Percentiles rank a stretch among this genome's conserved stretches.
Evolutionary conservation across 305 asterid species (phyloP).

Genomic region (Ajuga reptans): DNA sequence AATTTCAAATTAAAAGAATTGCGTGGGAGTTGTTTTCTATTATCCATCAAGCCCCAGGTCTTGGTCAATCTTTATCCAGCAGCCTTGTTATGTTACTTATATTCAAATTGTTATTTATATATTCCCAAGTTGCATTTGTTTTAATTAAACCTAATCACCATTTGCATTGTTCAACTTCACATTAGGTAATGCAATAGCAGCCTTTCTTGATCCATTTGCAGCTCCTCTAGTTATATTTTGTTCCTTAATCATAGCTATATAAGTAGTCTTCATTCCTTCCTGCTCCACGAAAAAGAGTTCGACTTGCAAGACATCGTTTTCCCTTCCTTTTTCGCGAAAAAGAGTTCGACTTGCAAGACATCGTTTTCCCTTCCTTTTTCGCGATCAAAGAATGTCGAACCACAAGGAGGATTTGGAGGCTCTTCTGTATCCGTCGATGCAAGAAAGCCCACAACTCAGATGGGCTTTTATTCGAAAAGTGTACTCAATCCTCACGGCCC

Average conservation of each 20-base stretch:
- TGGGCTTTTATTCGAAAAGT: constrained; percentile 68
- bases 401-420: constrained; percentile 45
- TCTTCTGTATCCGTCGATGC: constrained; percentile 46
- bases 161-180: neutral
- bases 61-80: no score
- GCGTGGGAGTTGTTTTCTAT: no score
- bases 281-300: no score
- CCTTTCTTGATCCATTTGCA: neutral
- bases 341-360: no score
- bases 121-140: no score
- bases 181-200: neutral
- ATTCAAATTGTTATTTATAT: no score
- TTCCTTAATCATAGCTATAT: neutral
- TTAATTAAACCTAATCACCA: neutral
- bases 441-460: constrained; percentile 48
- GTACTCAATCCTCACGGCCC: constrained; percentile 43
- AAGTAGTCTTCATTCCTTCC: neutral
- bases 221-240: neutral
- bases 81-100: no score
- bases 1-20: no score
- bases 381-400: constrained; percentile 1
- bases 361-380: neutral
- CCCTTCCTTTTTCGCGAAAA: neutral
- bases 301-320: no score
- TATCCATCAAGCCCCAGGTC: no score